Conservation (phyloP, 306 rosid genomes). For the Pterocarpus macrocarpus region DNA sequence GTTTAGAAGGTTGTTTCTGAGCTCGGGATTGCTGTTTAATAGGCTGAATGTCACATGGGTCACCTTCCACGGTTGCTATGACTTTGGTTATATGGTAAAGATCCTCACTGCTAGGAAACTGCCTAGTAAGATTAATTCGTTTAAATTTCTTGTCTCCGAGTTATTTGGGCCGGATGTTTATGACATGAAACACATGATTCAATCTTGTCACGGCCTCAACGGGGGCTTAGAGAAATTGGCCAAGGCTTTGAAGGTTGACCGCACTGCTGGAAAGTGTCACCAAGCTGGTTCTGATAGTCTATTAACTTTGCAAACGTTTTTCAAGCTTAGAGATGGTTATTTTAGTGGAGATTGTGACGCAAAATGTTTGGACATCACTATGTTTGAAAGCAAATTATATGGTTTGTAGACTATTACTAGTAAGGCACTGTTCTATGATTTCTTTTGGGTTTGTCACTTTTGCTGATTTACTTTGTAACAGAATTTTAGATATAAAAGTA, state of each 20-base stretch:
- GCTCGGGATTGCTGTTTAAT: background rate
- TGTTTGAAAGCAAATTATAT: background rate
- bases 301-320: background rate
- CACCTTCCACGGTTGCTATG: background rate
- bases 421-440: too few relatives aligned
- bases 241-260: background rate
- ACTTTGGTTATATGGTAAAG: background rate
- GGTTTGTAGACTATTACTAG: background rate
- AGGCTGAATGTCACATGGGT: background rate
- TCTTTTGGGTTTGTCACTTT: too few relatives aligned
- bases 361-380: background rate
- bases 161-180: background rate
- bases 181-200: background rate
- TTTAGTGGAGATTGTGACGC: background rate
- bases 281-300: background rate
- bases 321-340: background rate
- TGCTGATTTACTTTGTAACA: too few relatives aligned
- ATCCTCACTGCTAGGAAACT: background rate
- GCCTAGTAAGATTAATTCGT: background rate
- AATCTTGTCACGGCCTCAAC: background rate
- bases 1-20: background rate
- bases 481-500: too few relatives aligned
- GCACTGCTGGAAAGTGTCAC: background rate
- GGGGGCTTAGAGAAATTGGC: background rate
- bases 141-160: background rate